Base-by-base conservation (phyloP, 2,329 filamentous ascomycete genomes). In the Neonectria hederae region DNA sequence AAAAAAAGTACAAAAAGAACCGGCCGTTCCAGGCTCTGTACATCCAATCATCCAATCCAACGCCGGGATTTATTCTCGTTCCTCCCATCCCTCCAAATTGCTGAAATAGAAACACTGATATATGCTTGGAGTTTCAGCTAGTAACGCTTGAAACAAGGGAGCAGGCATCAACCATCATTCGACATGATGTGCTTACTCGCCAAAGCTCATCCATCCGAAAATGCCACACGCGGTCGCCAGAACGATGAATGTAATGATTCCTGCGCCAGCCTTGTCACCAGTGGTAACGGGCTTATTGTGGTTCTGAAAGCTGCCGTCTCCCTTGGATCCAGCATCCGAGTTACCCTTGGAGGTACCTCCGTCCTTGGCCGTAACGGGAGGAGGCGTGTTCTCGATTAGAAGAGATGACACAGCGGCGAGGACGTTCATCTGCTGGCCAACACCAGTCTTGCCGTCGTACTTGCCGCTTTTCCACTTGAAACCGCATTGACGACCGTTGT, bases 351-450 rank as follows among this genome's bases (percentile, higher is more conserved):
- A 84, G 1, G 81, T 88, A 58, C 87, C 88, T 54, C 87, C 87
- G 2, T 80, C 81, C 10, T 75, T 67, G 2, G 80, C 81, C 0
- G 84, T 85, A 17, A 83, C 76, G 0, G 84, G 83, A 2, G 75
- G 67, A 22, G 79, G 75, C 2, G 79, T 78, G 5, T 75, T 67
- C 28, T 76, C 74, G 48, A 86, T 80, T 48, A 89, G 76, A 5
- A 85, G 83, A 1, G 83, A 83, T 5, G 83, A 83, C 19, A 89
- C 82, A 4, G 88, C 83, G 26, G 84, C 83, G 14, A 89, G 77
- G 0, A 84, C 87, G 58, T 84, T 84, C 82, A 90, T 87, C 71
- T 87, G 81, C 75, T 90, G 86, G 9, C 88, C 86, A 55, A 87
- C 85, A 32, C 87, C 86, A 4, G 78, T 83, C 62, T 81, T 85